Conservation (phyloP, 2,329 filamentous ascomycete species). For the Microdochium paspali region DNA sequence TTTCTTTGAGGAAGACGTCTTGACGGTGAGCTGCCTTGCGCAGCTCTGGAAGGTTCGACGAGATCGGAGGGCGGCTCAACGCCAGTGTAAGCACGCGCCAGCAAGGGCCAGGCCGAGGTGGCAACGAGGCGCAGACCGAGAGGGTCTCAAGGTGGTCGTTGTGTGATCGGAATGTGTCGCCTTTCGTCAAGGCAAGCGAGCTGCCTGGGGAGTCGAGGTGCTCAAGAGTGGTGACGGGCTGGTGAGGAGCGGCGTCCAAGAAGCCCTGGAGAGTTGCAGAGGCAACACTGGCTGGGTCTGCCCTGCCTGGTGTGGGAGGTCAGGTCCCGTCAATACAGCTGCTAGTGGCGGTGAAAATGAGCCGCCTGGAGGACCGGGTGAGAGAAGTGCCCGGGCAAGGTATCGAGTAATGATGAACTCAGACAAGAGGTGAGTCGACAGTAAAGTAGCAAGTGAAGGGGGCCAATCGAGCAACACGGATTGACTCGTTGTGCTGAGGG, state of each 20-base stretch:
- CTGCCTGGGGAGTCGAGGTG: not conserved
- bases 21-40: slow-evolving; percentile 57
- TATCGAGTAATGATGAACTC: not conserved
- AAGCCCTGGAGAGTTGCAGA: not conserved
- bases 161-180: not conserved
- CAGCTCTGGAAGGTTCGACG: slow-evolving; percentile 38
- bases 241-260: not conserved
- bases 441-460: not conserved
- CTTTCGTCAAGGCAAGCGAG: not conserved
- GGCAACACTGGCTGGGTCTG: not conserved
- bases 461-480: not conserved
- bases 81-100: not conserved
- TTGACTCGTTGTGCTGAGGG: not conserved
- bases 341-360: not conserved
- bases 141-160: not conserved
- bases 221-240: not conserved
- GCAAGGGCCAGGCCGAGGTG: not conserved
- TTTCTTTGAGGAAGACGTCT: slow-evolving; percentile 67
- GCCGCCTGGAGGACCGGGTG: not conserved
- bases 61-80: slow-evolving; percentile 1
- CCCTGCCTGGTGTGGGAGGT: not conserved
- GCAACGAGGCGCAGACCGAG: not conserved
- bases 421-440: not conserved
- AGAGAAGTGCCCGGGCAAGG: not conserved
- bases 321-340: not conserved